Evolutionary conservation across 2,329 filamentous ascomycete species (phyloP).

Genomic region (Colletotrichum sp.): DNA sequence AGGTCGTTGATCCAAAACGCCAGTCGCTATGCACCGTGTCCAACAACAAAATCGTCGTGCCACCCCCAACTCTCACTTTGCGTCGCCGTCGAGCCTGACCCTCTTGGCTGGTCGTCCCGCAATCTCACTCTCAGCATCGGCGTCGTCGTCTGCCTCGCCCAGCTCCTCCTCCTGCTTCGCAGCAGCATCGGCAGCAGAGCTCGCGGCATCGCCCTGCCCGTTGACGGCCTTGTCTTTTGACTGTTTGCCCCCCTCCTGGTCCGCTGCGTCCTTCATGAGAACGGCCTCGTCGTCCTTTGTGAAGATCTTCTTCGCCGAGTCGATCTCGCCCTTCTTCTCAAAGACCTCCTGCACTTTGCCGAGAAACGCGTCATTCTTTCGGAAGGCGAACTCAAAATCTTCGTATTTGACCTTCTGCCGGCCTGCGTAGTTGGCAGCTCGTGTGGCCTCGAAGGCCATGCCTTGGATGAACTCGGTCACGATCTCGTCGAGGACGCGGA

Average conservation of each 20-base stretch:
- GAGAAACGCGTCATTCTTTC: slow-evolving; percentile 83
- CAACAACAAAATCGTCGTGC: neutral
- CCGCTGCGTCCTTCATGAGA: slow-evolving; percentile 58
- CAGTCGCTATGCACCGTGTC: slow-evolving; percentile 10
- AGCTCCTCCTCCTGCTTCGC: slow-evolving; percentile 52
- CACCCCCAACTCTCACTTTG: neutral
- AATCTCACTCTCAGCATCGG: slow-evolving; percentile 31
- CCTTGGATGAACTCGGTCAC: slow-evolving; percentile 96
- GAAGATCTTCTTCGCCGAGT: slow-evolving; percentile 79
- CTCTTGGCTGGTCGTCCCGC: slow-evolving; percentile 22
- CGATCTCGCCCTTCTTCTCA: slow-evolving; percentile 86
- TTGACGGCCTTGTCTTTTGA: slow-evolving; percentile 34
- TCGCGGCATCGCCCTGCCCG: slow-evolving; percentile 21
- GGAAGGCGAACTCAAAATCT: slow-evolving; percentile 94
- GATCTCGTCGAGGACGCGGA: slow-evolving; percentile 91
- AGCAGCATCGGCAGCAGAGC: slow-evolving; percentile 30
- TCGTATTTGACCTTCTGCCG: slow-evolving; percentile 98
- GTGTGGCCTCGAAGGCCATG: slow-evolving; percentile 87
- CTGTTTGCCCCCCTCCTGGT: slow-evolving; percentile 41
- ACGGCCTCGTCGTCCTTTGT: slow-evolving; percentile 70
- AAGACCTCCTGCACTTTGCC: slow-evolving; percentile 90
- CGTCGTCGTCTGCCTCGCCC: slow-evolving; percentile 58
- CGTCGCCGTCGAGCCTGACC: slow-evolving; percentile 7
- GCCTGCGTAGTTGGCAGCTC: slow-evolving; percentile 82
- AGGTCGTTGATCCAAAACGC: neutral